Percentiles rank a stretch among this genome's conserved stretches.
Conservation (phyloP, 192 early-diverging fungal species). For the Chytriomyces hyalinus region DNA sequence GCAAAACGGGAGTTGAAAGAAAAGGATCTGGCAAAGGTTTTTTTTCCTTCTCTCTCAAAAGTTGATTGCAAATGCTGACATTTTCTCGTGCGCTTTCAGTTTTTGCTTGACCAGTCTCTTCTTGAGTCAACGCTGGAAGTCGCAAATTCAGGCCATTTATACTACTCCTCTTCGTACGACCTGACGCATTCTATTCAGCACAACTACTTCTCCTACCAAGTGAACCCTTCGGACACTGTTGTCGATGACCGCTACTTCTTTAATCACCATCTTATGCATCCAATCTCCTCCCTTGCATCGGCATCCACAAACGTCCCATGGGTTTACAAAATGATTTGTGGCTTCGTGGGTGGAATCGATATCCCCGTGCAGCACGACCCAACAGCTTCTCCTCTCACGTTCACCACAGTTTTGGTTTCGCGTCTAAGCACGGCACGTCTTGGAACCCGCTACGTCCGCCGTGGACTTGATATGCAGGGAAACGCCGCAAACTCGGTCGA, state of each 20-base stretch:
- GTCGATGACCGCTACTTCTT: constrained; percentile 65
- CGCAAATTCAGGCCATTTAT: constrained; percentile 54
- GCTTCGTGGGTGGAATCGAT: constrained; percentile 57
- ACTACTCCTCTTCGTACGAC: constrained; percentile 60
- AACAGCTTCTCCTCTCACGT: constrained; percentile 29
- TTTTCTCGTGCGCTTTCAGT: constrained; percentile 29
- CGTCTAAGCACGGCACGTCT: constrained; percentile 53
- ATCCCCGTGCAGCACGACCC: constrained; percentile 15
- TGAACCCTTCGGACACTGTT: constrained; percentile 33
- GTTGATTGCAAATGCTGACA: neutral
- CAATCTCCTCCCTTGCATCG: constrained; percentile 1
- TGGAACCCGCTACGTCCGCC: constrained; percentile 59
- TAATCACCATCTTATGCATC: constrained; percentile 47
- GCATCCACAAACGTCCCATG: constrained; percentile 38
- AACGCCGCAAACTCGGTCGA: constrained; percentile 63
- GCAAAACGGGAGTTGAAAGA: constrained; percentile 23
- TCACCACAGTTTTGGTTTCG: constrained; percentile 53
- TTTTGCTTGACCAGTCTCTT: constrained; percentile 48
- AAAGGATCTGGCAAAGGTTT: constrained; percentile 42
- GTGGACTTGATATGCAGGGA: constrained; percentile 58
- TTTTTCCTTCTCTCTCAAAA: neutral
- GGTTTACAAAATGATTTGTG: constrained; percentile 52
- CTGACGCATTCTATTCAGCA: constrained; percentile 64
- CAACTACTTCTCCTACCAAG: constrained; percentile 39
- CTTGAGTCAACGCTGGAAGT: constrained; percentile 42